Percentiles rank a stretch among this genome's conserved stretches.
These are phyloP conservation scores for Corallochytrium limacisporum DNA, from an alignment of 78 protist species.

Conservation along the genomic window DNA sequence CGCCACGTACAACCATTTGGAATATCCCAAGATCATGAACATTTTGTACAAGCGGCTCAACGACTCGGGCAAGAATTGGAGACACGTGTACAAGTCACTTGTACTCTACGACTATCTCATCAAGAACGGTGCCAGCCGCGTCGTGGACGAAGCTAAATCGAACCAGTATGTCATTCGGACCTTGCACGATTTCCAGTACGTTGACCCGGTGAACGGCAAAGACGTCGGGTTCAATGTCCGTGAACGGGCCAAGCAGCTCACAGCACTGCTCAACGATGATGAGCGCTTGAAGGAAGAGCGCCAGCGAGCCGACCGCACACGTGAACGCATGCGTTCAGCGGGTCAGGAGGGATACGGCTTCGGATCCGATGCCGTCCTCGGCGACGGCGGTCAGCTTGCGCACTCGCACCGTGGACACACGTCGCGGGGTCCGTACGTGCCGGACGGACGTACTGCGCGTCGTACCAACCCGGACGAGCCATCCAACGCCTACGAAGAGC, in stretches of 20 bases:
- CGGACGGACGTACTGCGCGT: no score
- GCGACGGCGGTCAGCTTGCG: not conserved
- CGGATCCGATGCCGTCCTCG: not conserved
- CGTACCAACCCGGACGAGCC: no score
- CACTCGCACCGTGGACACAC: not conserved
- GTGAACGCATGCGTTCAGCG: not conserved
- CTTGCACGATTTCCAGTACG: slow-evolving; percentile 10
- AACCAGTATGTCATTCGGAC: not conserved
- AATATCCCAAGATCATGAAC: slow-evolving; percentile 5
- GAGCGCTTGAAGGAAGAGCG: not conserved
- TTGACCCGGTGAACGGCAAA: slow-evolving; percentile 7
- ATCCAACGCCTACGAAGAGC: not conserved
- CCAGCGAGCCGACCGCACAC: not conserved
- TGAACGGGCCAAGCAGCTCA: slow-evolving; percentile 3
- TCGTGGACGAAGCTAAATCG: not conserved
- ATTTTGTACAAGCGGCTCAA: slow-evolving; percentile 26
- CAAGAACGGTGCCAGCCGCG: slow-evolving; percentile 7
- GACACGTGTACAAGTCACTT: slow-evolving; percentile 30
- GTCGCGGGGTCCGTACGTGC: not conserved
- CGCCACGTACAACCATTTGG: slow-evolving; percentile 8
- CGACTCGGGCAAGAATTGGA: slow-evolving; percentile 26
- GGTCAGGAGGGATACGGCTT: not conserved
- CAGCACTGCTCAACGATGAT: slow-evolving; percentile 8
- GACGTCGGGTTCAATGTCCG: slow-evolving; percentile 29
- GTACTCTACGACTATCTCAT: slow-evolving; percentile 16